Evolutionary conservation across 768 basidiomycete genomes (phyloP).

Genomic region (Pisolithus marmoratus): DNA sequence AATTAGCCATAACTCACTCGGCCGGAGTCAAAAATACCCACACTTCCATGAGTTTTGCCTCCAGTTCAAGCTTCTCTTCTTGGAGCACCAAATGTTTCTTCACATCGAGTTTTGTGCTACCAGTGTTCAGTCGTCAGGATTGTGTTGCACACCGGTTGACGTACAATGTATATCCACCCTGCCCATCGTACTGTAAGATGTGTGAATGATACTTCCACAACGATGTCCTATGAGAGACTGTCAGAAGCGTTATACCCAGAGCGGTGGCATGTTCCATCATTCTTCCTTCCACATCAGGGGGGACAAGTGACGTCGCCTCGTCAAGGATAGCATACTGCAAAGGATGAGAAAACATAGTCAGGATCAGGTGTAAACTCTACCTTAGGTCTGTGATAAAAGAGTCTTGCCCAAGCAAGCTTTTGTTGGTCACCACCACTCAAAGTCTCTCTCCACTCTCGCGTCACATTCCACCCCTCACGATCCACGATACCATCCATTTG

Average conservation of each 20-base stretch:
- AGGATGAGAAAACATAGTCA: slow-evolving; percentile 3
- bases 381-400: slow-evolving; percentile 95
- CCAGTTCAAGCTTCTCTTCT: slow-evolving; percentile 89
- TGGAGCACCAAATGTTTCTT: slow-evolving; percentile 86
- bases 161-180: slow-evolving; percentile 93
- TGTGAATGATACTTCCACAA: slow-evolving; percentile 89
- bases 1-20: slow-evolving; percentile 1
- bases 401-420: slow-evolving; percentile 92
- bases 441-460: slow-evolving; percentile 91
- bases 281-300: slow-evolving; percentile 83
- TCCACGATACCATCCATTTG: slow-evolving; percentile 85
- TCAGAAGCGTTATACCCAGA: slow-evolving; percentile 87
- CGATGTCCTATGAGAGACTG: slow-evolving; percentile 92
- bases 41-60: slow-evolving; percentile 83
- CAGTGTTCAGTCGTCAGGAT: not conserved
- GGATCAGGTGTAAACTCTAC: slow-evolving; percentile 28
- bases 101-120: slow-evolving; percentile 82
- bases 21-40: slow-evolving; percentile 35
- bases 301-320: slow-evolving; percentile 93
- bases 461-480: slow-evolving; percentile 87
- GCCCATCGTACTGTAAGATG: slow-evolving; percentile 89
- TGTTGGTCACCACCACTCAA: slow-evolving; percentile 96
- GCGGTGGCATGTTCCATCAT: slow-evolving; percentile 93
- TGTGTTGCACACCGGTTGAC: slow-evolving; percentile 25
- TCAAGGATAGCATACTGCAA: slow-evolving; percentile 90